Percentiles rank a stretch among this genome's conserved stretches.
These are phyloP conservation scores for Apiospora marii DNA, from an alignment of 2,329 filamentous ascomycete species.

Conservation along the genomic window DNA sequence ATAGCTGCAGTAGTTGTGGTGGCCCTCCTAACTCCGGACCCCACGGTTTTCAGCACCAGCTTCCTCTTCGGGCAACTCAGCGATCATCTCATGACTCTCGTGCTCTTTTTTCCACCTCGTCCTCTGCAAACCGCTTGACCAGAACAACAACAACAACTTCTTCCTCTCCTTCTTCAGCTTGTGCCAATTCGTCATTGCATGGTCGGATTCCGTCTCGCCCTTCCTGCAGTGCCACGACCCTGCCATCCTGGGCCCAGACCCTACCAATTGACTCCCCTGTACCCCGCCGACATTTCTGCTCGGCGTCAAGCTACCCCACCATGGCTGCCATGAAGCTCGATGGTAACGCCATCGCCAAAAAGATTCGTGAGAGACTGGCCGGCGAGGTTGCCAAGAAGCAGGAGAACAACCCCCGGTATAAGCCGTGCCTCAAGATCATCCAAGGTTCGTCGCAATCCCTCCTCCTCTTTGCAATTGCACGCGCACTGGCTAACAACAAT, in stretches of 20 bases:
- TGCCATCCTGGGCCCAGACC: conserved; percentile 6
- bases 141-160: background rate
- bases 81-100: conserved; percentile 15
- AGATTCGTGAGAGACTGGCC: conserved; percentile 83
- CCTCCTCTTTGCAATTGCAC: background rate
- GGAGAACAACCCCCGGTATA: conserved; percentile 83
- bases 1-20: background rate
- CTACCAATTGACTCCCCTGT: conserved; percentile 19
- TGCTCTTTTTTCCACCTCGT: background rate
- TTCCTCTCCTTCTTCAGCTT: background rate
- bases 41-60: conserved; percentile 14
- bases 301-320: conserved; percentile 57
- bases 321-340: conserved; percentile 95
- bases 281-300: conserved; percentile 42
- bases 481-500: background rate
- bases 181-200: background rate
- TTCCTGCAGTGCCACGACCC: background rate
- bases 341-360: conserved; percentile 93
- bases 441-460: conserved; percentile 69
- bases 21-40: conserved; percentile 11
- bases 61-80: conserved; percentile 10
- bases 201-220: background rate
- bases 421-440: conserved; percentile 90
- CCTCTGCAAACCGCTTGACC: background rate
- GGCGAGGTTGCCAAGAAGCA: conserved; percentile 84